Evolutionary conservation across 345 rosid species (phyloP).

Genomic region (Reutealis trisperma): DNA sequence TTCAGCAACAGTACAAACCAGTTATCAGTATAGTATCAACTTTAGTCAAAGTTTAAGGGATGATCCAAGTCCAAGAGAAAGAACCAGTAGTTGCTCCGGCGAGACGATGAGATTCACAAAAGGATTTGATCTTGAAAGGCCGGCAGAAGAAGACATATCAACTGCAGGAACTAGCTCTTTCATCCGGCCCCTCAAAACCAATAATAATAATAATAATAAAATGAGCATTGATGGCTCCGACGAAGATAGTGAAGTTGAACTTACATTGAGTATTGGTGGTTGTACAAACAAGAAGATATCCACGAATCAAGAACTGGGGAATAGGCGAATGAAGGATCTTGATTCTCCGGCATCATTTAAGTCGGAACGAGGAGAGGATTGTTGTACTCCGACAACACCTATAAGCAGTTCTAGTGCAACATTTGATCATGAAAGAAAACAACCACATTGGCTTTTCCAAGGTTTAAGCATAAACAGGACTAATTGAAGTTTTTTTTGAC

Average conservation of each 20-base stretch:
- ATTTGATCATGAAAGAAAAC: constrained; percentile 58
- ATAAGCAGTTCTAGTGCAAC: constrained; percentile 59
- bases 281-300: constrained; percentile 27
- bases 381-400: constrained; percentile 52
- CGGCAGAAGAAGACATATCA: constrained; percentile 40
- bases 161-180: constrained; percentile 35
- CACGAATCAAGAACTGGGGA: constrained; percentile 4
- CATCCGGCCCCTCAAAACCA: neutral
- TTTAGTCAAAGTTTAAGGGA: constrained; percentile 16
- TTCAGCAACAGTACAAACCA: constrained; percentile 6
- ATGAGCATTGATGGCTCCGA: constrained; percentile 25
- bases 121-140: constrained; percentile 51
- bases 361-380: constrained; percentile 40
- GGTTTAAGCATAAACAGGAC: constrained; percentile 56
- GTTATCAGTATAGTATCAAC: constrained; percentile 18
- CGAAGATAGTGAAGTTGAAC: constrained; percentile 59
- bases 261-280: constrained; percentile 72
- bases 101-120: constrained; percentile 30
- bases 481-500: constrained; percentile 26
- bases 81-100: constrained; percentile 51
- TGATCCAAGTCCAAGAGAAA: constrained; percentile 46
- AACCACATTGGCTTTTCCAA: constrained; percentile 73
- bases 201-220: constrained; percentile 8
- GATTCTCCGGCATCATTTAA: constrained; percentile 32
- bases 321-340: constrained; percentile 15